A percentile compares a stretch with the other conserved stretches of the same genome.
Evolutionary conservation across 805 yeast genomes (phyloP).

Genomic region (Huiozyma sinensis): DNA sequence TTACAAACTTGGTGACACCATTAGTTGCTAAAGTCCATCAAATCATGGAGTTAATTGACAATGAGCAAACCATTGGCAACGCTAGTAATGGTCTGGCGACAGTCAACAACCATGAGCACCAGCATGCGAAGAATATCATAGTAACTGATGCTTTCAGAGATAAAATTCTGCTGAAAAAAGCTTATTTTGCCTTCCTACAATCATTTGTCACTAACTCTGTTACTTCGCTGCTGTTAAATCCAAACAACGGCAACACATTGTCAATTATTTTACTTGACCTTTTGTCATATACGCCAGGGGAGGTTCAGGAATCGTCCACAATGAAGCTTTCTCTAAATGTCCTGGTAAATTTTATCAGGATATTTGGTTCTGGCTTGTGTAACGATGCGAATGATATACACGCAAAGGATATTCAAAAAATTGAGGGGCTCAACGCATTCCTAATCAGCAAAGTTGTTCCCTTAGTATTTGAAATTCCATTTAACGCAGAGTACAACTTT

Average conservation of each 20-base stretch:
- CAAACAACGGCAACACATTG: slow-evolving; percentile 49
- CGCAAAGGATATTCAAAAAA: slow-evolving; percentile 33
- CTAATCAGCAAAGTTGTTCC: slow-evolving; percentile 59
- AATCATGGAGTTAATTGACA: slow-evolving; percentile 35
- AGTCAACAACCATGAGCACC: slow-evolving; percentile 3
- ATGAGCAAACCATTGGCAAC: slow-evolving; percentile 25
- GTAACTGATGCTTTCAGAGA: slow-evolving; percentile 58
- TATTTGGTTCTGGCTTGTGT: slow-evolving; percentile 61
- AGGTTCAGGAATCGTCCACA: slow-evolving; percentile 49
- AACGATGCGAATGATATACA: slow-evolving; percentile 48
- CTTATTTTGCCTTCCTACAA: slow-evolving; percentile 59
- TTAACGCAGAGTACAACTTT: slow-evolving; percentile 48
- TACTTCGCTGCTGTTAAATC: slow-evolving; percentile 64
- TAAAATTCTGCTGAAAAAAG: slow-evolving; percentile 52
- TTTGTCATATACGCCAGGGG: slow-evolving; percentile 50
- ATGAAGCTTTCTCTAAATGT: slow-evolving; percentile 63
- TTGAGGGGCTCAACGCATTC: slow-evolving; percentile 63
- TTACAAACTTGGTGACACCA: slow-evolving; percentile 68
- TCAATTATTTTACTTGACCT: slow-evolving; percentile 53
- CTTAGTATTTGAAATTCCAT: slow-evolving; percentile 69
- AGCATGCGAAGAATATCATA: slow-evolving; percentile 19
- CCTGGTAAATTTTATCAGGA: slow-evolving; percentile 48
- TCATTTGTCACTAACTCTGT: slow-evolving; percentile 67
- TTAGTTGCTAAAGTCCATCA: slow-evolving; percentile 52
- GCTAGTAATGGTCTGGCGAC: neutral